Evolutionary conservation across 805 yeast genomes (phyloP), one percentile per base, ranked within the genome.

Genomic region (Candida lessepsii): DNA sequence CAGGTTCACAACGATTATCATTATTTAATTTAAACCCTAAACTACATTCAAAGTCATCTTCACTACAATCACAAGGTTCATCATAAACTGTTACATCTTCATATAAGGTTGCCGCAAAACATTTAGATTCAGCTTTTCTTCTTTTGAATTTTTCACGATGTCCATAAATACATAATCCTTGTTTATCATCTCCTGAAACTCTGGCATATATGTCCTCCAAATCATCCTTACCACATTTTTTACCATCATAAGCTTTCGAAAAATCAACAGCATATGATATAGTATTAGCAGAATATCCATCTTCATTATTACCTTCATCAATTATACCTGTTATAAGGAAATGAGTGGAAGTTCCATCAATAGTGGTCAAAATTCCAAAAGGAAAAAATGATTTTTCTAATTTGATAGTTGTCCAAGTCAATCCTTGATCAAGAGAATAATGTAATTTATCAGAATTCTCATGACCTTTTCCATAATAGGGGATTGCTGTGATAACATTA

Each of bases 371-470:
- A 6, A 82, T 41, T 4, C 61, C 52, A 2, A 58, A 41, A 0
- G 83, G 79, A 26, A 52, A 49, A 10, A 80, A 51, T 1, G 67
- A 45, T 7, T 48, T 38, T 7, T 74, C 80, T 4, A 86, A 55
- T n/a, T 71, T 65, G 23, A 66, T 62, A 27, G 67, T 67, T 4
- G 55, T 44, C 90, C 93, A 87, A 2, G 81, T 58, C 24, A 66
- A 56, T 31, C 96, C 96, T 54, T 84, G 88, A 56, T 87, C 90
- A 10, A 81, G 54, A 0, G 95, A 81, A 51, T 71, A 87, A 26
- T 51, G 54, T 26, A 70, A 46, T n/a, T 58, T 55, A 9, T 63
- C 60, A 5, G 60, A 67, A 0, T 56, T 51, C 4, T 52, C 56
- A 4, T 69, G 54, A 13, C 56, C 52, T 24, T 51, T 61, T 2